A percentile compares a stretch with the other conserved stretches of the same genome.
Conservation (phyloP, 495 filamentous ascomycete species). For the Neurospora discreta region DNA sequence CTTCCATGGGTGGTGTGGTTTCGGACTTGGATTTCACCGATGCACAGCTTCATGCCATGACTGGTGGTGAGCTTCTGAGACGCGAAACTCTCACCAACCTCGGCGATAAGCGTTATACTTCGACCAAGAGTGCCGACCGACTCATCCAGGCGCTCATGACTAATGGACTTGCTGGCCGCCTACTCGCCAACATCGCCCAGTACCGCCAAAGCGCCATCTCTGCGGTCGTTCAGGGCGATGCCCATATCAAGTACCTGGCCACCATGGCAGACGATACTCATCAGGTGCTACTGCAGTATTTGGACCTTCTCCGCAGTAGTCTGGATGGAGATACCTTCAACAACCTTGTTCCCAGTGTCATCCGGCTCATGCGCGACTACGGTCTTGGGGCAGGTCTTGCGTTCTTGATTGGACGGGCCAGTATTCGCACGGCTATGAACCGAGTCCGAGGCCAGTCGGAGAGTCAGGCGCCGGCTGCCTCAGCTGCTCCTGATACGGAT, state of each 20-base stretch:
- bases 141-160: conserved; percentile 69
- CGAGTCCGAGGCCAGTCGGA: conserved; percentile 10
- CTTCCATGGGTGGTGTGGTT: conserved; percentile 85
- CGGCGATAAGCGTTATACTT: conserved; percentile 62
- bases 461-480: conserved; percentile 13
- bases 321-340: conserved; percentile 70
- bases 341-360: conserved; percentile 62
- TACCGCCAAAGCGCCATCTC: conserved; percentile 73
- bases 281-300: conserved; percentile 69
- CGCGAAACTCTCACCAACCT: conserved; percentile 66
- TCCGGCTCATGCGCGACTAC: conserved; percentile 63
- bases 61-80: conserved; percentile 69
- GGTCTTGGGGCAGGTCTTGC: conserved; percentile 73
- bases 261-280: conserved; percentile 86
- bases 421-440: conserved; percentile 40
- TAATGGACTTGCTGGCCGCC: conserved; percentile 58
- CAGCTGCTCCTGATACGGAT: conserved; percentile 24
- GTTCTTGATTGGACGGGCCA: conserved; percentile 74
- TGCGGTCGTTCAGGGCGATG: conserved; percentile 50
- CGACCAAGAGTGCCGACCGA: conserved; percentile 52
- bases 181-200: conserved; percentile 83
- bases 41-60: conserved; percentile 71
- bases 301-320: conserved; percentile 77
- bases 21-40: conserved; percentile 80
- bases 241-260: conserved; percentile 71